Percentiles rank a stretch among this genome's conserved stretches.
Conservation (phyloP, 2,329 filamentous ascomycete genomes). For the Cladosporium cucumerinum region DNA sequence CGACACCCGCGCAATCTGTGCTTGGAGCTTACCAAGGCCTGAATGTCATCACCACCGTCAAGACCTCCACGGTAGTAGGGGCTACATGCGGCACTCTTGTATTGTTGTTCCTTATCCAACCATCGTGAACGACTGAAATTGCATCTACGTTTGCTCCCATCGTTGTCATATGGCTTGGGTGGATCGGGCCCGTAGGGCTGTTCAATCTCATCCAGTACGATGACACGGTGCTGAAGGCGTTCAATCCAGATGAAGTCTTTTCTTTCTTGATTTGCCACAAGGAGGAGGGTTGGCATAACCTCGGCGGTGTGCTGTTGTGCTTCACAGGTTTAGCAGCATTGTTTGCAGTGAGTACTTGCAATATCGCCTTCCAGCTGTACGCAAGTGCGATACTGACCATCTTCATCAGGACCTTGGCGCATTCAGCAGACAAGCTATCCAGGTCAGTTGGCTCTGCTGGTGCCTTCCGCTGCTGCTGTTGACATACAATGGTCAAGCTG, state of each 20-base stretch:
- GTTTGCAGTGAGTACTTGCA: constrained; percentile 50
- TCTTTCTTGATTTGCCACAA: constrained; percentile 59
- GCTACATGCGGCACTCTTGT: constrained; percentile 63
- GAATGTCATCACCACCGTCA: constrained; percentile 57
- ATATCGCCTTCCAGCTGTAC: too few relatives aligned
- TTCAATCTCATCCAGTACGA: constrained; percentile 54
- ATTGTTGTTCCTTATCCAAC: constrained; percentile 61
- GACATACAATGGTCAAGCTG: constrained; percentile 70
- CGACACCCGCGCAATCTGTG: constrained; percentile 68
- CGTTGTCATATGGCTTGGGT: constrained; percentile 63
- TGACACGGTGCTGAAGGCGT: constrained; percentile 50
- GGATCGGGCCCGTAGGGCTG: constrained; percentile 62
- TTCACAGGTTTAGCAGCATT: constrained; percentile 79
- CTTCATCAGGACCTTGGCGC: constrained; percentile 60
- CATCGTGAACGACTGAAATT: constrained; percentile 60
- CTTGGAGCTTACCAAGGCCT: constrained; percentile 63
- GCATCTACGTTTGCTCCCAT: constrained; percentile 63
- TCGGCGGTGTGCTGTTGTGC: constrained; percentile 66
- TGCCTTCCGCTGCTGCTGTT: constrained; percentile 65
- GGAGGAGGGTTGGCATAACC: constrained; percentile 59
- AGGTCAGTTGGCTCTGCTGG: constrained; percentile 64
- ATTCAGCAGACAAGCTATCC: constrained; percentile 62
- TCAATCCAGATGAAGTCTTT: constrained; percentile 57
- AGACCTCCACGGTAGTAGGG: constrained; percentile 58
- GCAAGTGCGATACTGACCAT: background rate